These are phyloP conservation scores for Ceratocystis alfenasii DNA, from an alignment of 2,329 filamentous ascomycete genomes.

Conservation along the genomic window DNA sequence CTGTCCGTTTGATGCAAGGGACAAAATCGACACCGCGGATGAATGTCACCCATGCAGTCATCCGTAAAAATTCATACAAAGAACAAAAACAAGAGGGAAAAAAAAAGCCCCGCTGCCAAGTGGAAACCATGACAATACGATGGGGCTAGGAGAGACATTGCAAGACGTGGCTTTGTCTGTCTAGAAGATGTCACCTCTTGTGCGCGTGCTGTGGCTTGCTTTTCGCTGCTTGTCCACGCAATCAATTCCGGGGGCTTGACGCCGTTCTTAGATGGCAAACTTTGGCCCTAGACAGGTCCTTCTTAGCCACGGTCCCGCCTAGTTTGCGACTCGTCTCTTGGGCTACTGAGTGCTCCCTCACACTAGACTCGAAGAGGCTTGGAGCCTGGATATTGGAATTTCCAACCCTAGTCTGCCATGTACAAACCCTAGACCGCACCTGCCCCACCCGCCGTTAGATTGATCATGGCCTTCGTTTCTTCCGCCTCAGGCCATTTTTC, in stretches of 20 bases:
- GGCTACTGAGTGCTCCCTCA: background rate
- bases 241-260: background rate
- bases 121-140: constrained; percentile 10
- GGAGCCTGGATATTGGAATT: background rate
- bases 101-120: background rate
- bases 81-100: background rate
- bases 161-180: background rate
- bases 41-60: background rate
- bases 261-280: background rate
- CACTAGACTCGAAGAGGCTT: background rate
- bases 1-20: background rate
- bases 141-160: constrained; percentile 1
- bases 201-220: background rate
- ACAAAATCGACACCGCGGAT: background rate
- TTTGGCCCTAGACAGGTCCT: background rate
- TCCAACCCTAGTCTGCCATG: background rate
- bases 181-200: background rate
- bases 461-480: background rate
- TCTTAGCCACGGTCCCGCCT: background rate
- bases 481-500: background rate
- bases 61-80: background rate
- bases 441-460: too few relatives aligned
- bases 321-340: background rate
- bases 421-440: background rate
- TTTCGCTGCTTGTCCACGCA: background rate